Evolutionary conservation across 305 asterid genomes (phyloP), one percentile per base, ranked within the genome.

Genomic region (Fraxinus dipetala): DNA sequence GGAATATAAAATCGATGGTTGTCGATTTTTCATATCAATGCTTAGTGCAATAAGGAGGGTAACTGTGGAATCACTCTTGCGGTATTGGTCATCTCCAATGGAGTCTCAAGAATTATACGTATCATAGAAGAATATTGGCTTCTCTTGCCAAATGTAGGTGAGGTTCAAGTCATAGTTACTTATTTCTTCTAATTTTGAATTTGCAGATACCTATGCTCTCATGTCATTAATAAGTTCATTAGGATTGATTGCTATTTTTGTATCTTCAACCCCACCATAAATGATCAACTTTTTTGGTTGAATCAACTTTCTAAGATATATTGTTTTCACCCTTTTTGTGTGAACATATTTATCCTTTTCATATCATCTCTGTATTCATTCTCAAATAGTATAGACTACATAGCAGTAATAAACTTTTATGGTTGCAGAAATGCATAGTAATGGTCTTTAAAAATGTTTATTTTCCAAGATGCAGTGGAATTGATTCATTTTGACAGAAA

Each of bases 21-120:
- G 99, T 90, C 90, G 97, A 40, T 96, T 96, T 87, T 96, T 96
- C 89, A 93, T 96, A 76, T 96, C 99, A 32, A 96, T 96, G 99
- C 95, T 96, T 70, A 91, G 95, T 85, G 97, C 97, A 45, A 92
- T 96, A 26, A 87, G 99, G 85, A 93, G 99, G 87, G 88, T 94
- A 72, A 93, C 97, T n/a, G 96, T 93, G 65, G 96, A 94, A 85
- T 94, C 97, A 28, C 92, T 96, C 72, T 84, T 96, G 82, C 91
- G 93, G 72, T 89, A 91, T 84, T 96, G 99, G 99, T 90, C 98
- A 20, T 92, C 98, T 75, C 97, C 97, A 26, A 87, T 91, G 97
- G 97, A 96, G 34, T 91, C 97, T 85, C 92, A 90, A 80, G 99
- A 96, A 85, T 80, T 94, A 74, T 90, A 86, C 56, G 72, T 89